phyloP scores from a whole-genome alignment of 371 early-diverging fungal genomes.

The Quaeritorhiza haematococci region DNA sequence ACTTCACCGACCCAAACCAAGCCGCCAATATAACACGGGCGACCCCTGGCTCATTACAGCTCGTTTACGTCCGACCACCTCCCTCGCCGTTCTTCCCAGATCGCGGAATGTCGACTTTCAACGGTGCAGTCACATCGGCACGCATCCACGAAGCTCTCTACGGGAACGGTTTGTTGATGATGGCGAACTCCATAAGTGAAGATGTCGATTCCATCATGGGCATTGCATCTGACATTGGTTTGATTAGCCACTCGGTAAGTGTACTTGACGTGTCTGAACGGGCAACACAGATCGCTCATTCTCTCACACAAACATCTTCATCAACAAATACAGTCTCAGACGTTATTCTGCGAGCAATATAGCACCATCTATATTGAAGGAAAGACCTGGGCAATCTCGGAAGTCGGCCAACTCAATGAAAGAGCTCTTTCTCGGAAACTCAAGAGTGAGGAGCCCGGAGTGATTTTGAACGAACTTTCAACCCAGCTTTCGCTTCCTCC shows the following conservation, averaged over 20 bases:
- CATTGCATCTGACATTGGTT: slow-evolving; percentile 53
- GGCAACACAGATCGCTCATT: background rate
- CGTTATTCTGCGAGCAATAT: background rate
- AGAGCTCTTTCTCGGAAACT: background rate
- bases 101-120: background rate
- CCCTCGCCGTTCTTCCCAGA: slow-evolving; percentile 42
- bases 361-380: slow-evolving; percentile 57
- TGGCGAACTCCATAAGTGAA: slow-evolving; percentile 56
- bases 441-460: slow-evolving; percentile 10
- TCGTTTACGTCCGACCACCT: slow-evolving; percentile 62
- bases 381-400: slow-evolving; percentile 74
- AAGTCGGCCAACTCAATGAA: slow-evolving; percentile 25
- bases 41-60: slow-evolving; percentile 50
- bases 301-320: too few relatives aligned
- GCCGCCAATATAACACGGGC: slow-evolving; percentile 10
- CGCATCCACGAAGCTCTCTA: slow-evolving; percentile 55
- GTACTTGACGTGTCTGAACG: background rate
- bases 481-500: slow-evolving; percentile 53
- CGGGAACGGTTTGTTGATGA: slow-evolving; percentile 56
- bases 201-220: slow-evolving; percentile 60
- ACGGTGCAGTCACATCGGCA: background rate
- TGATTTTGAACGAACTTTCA: slow-evolving; percentile 57
- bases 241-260: background rate
- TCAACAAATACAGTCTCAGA: slow-evolving; percentile 6
- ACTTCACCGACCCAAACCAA: slow-evolving; percentile 1